Evolutionary conservation across 164 flowering plant genomes (phyloP), one percentile per base, ranked within the genome.

Genomic region (Chloranthus sessilifolius): DNA sequence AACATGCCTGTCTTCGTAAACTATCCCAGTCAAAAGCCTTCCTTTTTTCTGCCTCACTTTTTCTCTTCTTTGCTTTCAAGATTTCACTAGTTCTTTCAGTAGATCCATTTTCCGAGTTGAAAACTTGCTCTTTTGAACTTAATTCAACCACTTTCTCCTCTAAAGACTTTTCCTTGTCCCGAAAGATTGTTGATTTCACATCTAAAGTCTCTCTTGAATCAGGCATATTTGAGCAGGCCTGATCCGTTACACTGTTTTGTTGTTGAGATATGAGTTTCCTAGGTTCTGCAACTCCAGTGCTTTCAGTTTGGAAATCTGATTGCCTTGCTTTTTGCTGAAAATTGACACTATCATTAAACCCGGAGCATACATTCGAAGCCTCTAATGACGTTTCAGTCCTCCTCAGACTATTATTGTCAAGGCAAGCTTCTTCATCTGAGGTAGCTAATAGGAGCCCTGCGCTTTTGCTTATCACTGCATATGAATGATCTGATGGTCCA

Each of bases 21-120:
- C 27, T 67, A 54, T 85, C 94, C 98, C 96, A 92, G 49, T 83
- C 76, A 57, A 65, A 50, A 61, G 55, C 60, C 34, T 60, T 72
- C 19, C 59, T 76, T 46, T 68, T 74, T 36, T 62, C 74, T 41
- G 26, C 60, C 28, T 53, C 67, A 36, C 22, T 47, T 64, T 58
- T 77, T 52, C 62, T 63, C 52, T 57, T 37, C 15, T 30, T 71
- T 47, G 52, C 41, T 62, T 66, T 77, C 28, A 53, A 33, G 41
- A 30, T 34, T 20, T 43, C 61, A 42, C 47, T 31, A 16, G 42
- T 58, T 53, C 44, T 51, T 35, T 29, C 62, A 38, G 16, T 28
- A 10, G 41, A 2, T 50, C 29, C 39, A 34, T 40, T 58, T 19
- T 31, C 36, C 10, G 54, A 61, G 38, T 66, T 37, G 47, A 48